phyloP scores from a whole-genome alignment of 2,329 filamentous ascomycete species.

The Arachnomyces sp. region DNA sequence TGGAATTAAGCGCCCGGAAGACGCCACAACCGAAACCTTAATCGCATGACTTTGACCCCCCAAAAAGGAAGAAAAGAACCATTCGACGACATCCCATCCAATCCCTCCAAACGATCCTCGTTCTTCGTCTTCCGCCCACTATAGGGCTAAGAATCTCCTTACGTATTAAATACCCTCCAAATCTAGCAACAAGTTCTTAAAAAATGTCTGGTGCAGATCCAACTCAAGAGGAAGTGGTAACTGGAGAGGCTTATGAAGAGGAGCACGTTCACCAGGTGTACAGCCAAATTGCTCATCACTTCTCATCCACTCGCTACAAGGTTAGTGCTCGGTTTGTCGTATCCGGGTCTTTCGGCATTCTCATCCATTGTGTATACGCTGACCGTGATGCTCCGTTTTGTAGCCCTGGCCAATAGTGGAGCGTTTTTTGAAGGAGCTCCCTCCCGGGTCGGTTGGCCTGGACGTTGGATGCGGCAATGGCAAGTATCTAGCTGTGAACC shows the following conservation, averaged over 20 bases:
- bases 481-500: conserved; percentile 81
- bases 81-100: no score
- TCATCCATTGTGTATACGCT: not conserved
- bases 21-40: conserved; percentile 7
- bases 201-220: conserved; percentile 10
- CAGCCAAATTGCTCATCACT: conserved; percentile 46
- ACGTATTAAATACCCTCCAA: no score
- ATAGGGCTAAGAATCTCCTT: no score
- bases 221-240: not conserved
- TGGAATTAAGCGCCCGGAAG: not conserved
- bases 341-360: conserved; percentile 1
- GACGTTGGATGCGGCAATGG: conserved; percentile 96
- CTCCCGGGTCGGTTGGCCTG: conserved; percentile 67
- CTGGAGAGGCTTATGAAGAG: conserved; percentile 57
- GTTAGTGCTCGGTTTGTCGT: conserved; percentile 29
- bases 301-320: conserved; percentile 52
- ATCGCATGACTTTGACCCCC: not conserved
- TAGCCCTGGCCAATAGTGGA: conserved; percentile 89
- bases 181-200: no score
- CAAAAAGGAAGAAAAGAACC: not conserved
- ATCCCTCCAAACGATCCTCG: no score
- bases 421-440: conserved; percentile 59
- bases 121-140: not conserved
- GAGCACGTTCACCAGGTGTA: conserved; percentile 88
- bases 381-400: conserved; percentile 14